These are phyloP conservation scores for Somion occarium DNA, from an alignment of 1,284 basidiomycete species.

Conservation along the genomic window DNA sequence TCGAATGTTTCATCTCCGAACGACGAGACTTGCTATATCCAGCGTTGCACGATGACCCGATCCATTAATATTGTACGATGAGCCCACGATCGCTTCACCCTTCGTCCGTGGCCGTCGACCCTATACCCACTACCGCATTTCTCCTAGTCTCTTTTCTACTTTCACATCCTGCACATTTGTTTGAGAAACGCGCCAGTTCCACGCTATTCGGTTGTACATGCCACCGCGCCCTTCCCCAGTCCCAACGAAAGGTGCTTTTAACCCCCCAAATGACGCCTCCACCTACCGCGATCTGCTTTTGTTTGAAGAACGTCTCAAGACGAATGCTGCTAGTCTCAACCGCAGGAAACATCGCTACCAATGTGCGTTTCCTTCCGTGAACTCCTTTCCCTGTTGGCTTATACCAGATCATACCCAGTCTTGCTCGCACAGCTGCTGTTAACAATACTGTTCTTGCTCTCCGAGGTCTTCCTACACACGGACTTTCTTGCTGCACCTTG, in stretches of 20 bases:
- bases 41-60: too few species aligned
- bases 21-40: too few species aligned
- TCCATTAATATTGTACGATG: too few species aligned
- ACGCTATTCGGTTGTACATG: slow-evolving; percentile 10
- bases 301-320: slow-evolving; percentile 96
- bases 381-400: not conserved
- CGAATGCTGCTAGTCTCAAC: slow-evolving; percentile 81
- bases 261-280: slow-evolving; percentile 63
- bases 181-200: too few species aligned
- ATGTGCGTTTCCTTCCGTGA: slow-evolving; percentile 47
- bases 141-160: not conserved
- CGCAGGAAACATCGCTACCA: slow-evolving; percentile 85
- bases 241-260: slow-evolving; percentile 38
- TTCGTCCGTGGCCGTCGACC: not conserved
- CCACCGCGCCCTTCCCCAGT: slow-evolving; percentile 13
- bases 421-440: slow-evolving; percentile 70
- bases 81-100: not conserved
- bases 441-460: slow-evolving; percentile 67
- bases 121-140: not conserved
- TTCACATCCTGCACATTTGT: too few species aligned
- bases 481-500: slow-evolving; percentile 65
- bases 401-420: slow-evolving; percentile 38
- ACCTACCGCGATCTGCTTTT: slow-evolving; percentile 88
- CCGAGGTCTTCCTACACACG: slow-evolving; percentile 68
- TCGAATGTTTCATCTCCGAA: too few species aligned